Base-by-base conservation (phyloP, 768 basidiomycete species). In the Amanita phalloides region DNA sequence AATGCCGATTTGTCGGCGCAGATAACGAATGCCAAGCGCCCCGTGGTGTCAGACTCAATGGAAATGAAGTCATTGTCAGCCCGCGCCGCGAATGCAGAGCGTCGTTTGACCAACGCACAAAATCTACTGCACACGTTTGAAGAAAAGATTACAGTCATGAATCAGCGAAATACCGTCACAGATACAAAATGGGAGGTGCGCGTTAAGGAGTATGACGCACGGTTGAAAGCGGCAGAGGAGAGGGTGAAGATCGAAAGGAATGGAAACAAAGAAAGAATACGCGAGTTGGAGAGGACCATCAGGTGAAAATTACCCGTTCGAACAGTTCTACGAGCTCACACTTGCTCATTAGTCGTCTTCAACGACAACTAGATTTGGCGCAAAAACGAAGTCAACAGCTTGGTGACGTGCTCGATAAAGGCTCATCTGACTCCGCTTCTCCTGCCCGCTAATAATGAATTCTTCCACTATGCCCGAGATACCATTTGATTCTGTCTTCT, bases 171-270 rank as follows among this genome's bases (percentile, higher is more conserved):
- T 35, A 70, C 73, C 0, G 71, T 70, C 0, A 86, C 88, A 0
- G 93, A 96, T 58, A 71, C 69, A 48, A 95, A 94, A 66, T 98
- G 94, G 92, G 93, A 94, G 60, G 90, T 86, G 0, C 74, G 94
- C n/a, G 89, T 98, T 42, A 86, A 84, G 65, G 94, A 98, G 66
- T 93, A 94, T 60, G 91, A 96, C 68, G 63, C 78, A 11, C 70
- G 88, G 14, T 62, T 93, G 55, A 84, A 82, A 64, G 81, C 82
- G 0, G 90, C 90, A 0, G 90, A 92, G 60, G 94, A 98, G 72
- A 84, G 82, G 62, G 82, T 91, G 57, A 97, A 97, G 75, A 75
- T 90, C 50, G 93, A 95, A 71, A 73, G 89, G 54, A 94, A 97
- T 60, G 96, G 95, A 3, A 79, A 84, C 41, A 99, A 97, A 68